Evolutionary conservation across 495 filamentous ascomycete genomes (phyloP).

Genomic region (Aspergillus leporis): DNA sequence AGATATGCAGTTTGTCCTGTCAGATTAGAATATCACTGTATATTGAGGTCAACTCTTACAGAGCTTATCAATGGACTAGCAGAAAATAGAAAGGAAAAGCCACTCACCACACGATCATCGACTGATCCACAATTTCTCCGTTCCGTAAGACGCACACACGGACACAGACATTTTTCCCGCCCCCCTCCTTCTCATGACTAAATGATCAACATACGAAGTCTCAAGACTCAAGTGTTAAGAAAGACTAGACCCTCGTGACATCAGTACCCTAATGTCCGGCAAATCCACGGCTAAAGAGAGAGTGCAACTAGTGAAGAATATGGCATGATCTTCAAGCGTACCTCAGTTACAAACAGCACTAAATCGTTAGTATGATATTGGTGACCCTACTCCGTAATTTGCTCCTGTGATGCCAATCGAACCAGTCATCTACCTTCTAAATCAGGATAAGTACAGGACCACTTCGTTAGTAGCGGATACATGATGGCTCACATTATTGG

Average conservation of each 20-base stretch:
- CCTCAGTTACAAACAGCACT: neutral
- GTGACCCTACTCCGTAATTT: neutral
- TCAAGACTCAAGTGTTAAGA: neutral
- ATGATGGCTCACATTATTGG: neutral
- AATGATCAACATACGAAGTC: neutral
- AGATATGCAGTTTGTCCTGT: too few species aligned
- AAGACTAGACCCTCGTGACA: neutral
- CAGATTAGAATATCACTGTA: too few species aligned
- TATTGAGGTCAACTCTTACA: too few species aligned
- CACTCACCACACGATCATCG: neutral
- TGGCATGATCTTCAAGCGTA: neutral
- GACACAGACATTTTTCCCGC: neutral
- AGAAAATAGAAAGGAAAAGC: too few species aligned
- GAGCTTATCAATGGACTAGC: too few species aligned
- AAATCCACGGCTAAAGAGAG: slow-evolving; percentile 1
- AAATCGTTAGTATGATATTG: neutral
- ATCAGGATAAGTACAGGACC: neutral
- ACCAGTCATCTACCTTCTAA: neutral
- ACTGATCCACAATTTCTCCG: neutral
- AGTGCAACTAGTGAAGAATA: neutral
- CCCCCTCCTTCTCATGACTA: neutral
- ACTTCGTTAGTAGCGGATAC: neutral
- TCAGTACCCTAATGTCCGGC: neutral
- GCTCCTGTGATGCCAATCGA: neutral
- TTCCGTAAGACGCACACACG: neutral